phyloP scores from a whole-genome alignment of 2,329 filamentous ascomycete species.

The Dissoconium aciculare region DNA sequence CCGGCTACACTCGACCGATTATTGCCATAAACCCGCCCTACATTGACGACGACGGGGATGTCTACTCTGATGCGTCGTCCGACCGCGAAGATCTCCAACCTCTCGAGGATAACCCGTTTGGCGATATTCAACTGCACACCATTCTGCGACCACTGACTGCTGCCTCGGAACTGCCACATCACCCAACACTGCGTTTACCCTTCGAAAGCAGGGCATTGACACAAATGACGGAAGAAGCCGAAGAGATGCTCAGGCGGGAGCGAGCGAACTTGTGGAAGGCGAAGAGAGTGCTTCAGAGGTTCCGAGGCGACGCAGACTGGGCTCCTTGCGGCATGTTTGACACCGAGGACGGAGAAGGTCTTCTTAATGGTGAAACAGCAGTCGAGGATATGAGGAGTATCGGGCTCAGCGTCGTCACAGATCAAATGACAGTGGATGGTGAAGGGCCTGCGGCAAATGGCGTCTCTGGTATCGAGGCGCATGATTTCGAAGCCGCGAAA shows the following conservation, averaged over 20 bases:
- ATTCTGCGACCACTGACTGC: conserved; percentile 62
- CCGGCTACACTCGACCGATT: conserved; percentile 56
- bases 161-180: conserved; percentile 57
- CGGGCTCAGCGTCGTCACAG: neutral
- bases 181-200: conserved; percentile 58
- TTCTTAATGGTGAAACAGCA: conserved; percentile 12
- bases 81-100: conserved; percentile 48
- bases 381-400: neutral
- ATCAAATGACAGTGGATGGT: neutral
- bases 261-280: conserved; percentile 57
- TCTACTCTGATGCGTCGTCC: conserved; percentile 14
- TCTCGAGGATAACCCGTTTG: conserved; percentile 56
- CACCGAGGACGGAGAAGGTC: conserved; percentile 33
- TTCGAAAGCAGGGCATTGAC: conserved; percentile 61
- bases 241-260: conserved; percentile 59
- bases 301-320: conserved; percentile 61
- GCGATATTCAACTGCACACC: conserved; percentile 30
- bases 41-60: conserved; percentile 58
- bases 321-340: conserved; percentile 41
- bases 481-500: neutral
- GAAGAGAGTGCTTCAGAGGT: conserved; percentile 55
- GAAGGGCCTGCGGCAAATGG: neutral
- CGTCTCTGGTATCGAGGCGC: neutral
- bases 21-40: conserved; percentile 59
- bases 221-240: conserved; percentile 54